These are phyloP conservation scores for Sporothrix sp. DNA, from an alignment of 2,329 filamentous ascomycete genomes.

Conservation along the genomic window DNA sequence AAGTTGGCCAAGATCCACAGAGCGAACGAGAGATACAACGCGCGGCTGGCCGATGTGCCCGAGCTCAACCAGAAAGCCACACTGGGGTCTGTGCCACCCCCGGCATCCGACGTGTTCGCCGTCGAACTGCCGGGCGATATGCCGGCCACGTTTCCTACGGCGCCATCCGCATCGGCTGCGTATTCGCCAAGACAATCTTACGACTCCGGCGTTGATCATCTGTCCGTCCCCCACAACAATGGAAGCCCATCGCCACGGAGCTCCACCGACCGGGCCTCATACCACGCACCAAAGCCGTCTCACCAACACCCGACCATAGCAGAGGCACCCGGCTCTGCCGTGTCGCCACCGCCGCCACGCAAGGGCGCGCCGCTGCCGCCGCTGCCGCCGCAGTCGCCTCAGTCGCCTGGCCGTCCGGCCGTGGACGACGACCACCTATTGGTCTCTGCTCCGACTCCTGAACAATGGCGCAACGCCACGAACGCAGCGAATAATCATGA, in stretches of 20 bases:
- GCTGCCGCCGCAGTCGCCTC: conserved; percentile 14
- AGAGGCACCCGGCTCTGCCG: conserved; percentile 21
- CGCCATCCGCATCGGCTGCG: not conserved
- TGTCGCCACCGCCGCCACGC: conserved; percentile 25
- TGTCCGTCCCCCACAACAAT: conserved; percentile 29
- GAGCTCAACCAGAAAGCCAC: conserved; percentile 27
- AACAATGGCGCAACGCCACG: conserved; percentile 46
- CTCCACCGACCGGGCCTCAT: conserved; percentile 36
- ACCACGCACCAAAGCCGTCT: conserved; percentile 22
- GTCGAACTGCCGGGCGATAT: conserved; percentile 50
- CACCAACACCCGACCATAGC: conserved; percentile 23
- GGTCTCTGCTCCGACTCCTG: conserved; percentile 47
- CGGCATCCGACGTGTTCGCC: conserved; percentile 28
- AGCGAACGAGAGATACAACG: conserved; percentile 59
- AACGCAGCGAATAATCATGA: not conserved
- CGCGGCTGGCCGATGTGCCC: conserved; percentile 32
- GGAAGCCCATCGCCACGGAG: conserved; percentile 38
- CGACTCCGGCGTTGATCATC: conserved; percentile 44
- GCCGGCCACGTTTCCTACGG: conserved; percentile 24
- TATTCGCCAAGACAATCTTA: conserved; percentile 41
- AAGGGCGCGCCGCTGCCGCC: conserved; percentile 15
- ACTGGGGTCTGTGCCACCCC: not conserved
- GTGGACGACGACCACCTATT: conserved; percentile 40
- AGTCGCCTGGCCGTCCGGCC: not conserved
- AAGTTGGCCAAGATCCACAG: conserved; percentile 78